These are phyloP conservation scores for Plasmodium cynomolgi DNA, from an alignment of 169 alveolate species.

Conservation along the genomic window DNA sequence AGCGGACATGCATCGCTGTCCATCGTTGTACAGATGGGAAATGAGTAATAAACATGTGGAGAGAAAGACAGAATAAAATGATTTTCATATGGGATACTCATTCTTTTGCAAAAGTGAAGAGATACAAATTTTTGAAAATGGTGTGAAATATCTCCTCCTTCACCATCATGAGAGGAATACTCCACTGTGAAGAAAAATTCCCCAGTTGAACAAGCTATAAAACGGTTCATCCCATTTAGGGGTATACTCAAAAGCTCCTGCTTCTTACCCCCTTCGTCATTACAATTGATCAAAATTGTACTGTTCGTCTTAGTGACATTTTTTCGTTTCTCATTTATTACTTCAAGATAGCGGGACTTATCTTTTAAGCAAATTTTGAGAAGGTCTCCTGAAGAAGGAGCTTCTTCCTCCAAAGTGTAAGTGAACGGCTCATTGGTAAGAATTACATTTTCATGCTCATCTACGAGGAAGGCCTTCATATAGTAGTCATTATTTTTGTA, in stretches of 20 bases:
- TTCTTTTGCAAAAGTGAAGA: slow-evolving; percentile 23
- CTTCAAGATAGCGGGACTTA: slow-evolving; percentile 28
- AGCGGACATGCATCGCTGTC: background rate
- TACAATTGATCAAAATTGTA: slow-evolving; percentile 18
- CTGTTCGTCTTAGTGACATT: slow-evolving; percentile 14
- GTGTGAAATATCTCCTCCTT: background rate
- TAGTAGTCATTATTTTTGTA: slow-evolving; percentile 36
- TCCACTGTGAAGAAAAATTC: background rate
- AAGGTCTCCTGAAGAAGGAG: background rate
- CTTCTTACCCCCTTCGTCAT: background rate
- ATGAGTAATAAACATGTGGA: slow-evolving; percentile 21
- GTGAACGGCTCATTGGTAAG: slow-evolving; percentile 34
- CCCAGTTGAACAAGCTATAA: background rate
- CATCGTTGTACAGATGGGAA: background rate
- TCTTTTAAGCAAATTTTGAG: slow-evolving; percentile 11
- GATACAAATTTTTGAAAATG: slow-evolving; percentile 18
- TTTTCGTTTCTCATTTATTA: slow-evolving; percentile 4
- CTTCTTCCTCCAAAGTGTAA: slow-evolving; percentile 14
- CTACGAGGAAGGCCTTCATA: slow-evolving; percentile 48
- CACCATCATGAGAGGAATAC: slow-evolving; percentile 7
- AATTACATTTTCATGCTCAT: slow-evolving; percentile 47
- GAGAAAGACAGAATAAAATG: slow-evolving; percentile 14
- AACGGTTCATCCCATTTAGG: background rate
- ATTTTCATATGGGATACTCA: background rate
- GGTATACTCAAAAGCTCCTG: background rate